Percentiles rank a stretch among this genome's conserved stretches.
Conservation (phyloP, 768 basidiomycete species). For the Boletus pseudo-olivaceus region DNA sequence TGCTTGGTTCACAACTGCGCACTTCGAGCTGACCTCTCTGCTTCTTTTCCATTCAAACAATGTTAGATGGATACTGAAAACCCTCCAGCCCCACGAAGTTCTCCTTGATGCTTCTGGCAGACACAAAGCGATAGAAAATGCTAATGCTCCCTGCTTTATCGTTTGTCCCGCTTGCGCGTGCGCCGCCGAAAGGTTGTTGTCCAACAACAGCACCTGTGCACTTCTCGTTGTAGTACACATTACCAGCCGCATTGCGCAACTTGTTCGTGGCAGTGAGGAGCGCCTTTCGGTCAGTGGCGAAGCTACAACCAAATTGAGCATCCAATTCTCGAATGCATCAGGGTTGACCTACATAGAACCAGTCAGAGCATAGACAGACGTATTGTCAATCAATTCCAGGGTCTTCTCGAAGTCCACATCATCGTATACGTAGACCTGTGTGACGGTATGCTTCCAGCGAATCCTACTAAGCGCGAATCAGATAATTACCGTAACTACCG, state of each 20-base stretch:
- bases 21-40: neutral
- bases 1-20: neutral
- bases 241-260: slow-evolving; percentile 89
- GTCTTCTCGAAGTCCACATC: slow-evolving; percentile 86
- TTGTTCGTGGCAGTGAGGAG: slow-evolving; percentile 76
- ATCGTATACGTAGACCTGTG: slow-evolving; percentile 81
- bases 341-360: slow-evolving; percentile 73
- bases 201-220: slow-evolving; percentile 98
- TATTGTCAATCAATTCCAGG: slow-evolving; percentile 79
- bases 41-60: slow-evolving; percentile 41
- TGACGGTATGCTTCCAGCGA: neutral
- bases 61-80: slow-evolving; percentile 84
- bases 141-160: slow-evolving; percentile 91
- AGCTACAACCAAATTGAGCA: slow-evolving; percentile 45
- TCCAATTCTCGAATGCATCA: neutral
- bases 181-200: slow-evolving; percentile 97
- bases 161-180: slow-evolving; percentile 90
- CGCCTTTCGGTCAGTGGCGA: slow-evolving; percentile 76
- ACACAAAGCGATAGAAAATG: slow-evolving; percentile 79
- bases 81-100: slow-evolving; percentile 84
- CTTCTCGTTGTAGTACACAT: slow-evolving; percentile 97
- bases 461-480: neutral
- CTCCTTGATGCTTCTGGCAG: slow-evolving; percentile 94
- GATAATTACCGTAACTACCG: slow-evolving; percentile 75
- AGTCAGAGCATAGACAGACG: slow-evolving; percentile 89